Evolutionary conservation across 148 eudicot species (phyloP).

Genomic region (Heliosperma pusillum): DNA sequence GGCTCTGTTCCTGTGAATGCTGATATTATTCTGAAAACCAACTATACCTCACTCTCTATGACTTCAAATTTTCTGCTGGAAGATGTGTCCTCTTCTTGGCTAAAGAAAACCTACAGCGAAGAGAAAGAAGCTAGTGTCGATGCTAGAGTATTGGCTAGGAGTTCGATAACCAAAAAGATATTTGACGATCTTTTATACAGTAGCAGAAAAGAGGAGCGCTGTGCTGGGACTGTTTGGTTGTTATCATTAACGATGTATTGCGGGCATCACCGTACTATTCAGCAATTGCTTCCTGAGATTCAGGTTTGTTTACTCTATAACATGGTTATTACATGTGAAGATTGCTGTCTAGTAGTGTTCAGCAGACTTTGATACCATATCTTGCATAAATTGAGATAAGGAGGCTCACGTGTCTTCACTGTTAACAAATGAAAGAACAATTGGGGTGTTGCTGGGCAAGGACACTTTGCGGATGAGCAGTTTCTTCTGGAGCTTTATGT

Average conservation of each 20-base stretch:
- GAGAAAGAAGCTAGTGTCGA: conserved; percentile 48
- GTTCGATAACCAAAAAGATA: conserved; percentile 68
- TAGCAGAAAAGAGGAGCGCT: conserved; percentile 90
- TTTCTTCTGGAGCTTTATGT: background rate
- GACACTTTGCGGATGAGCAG: background rate
- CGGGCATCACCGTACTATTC: conserved; percentile 71
- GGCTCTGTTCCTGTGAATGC: conserved; percentile 94
- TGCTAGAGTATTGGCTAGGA: conserved; percentile 49
- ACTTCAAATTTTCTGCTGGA: conserved; percentile 75
- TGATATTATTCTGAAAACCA: conserved; percentile 74
- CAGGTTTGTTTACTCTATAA: conserved; percentile 50
- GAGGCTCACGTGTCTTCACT: background rate
- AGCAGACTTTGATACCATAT: background rate
- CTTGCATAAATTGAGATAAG: background rate
- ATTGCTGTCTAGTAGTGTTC: conserved; percentile 3
- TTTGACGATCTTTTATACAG: conserved; percentile 85
- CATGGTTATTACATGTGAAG: background rate
- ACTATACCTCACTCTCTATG: conserved; percentile 84
- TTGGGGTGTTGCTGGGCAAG: background rate
- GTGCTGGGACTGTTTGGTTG: conserved; percentile 95
- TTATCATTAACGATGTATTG: conserved; percentile 87
- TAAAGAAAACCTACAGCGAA: conserved; percentile 31
- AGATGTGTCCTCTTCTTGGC: conserved; percentile 56
- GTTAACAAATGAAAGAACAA: background rate
- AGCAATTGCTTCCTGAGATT: conserved; percentile 87